Evolutionary conservation across 2,329 filamentous ascomycete genomes (phyloP).

Genomic region (Hirsutella minnesotensis): DNA sequence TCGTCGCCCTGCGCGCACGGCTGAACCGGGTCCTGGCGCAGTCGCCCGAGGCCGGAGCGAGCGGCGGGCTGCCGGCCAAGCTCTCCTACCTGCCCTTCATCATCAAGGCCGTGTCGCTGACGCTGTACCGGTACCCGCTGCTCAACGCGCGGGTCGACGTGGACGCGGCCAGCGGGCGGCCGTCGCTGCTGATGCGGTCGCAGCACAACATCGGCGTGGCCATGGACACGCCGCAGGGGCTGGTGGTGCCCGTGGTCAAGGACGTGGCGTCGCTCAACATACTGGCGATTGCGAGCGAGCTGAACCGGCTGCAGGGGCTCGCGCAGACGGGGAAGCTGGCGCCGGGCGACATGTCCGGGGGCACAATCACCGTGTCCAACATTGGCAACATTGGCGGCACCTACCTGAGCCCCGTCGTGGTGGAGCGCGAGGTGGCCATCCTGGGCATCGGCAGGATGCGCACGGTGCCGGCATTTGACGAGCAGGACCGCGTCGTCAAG

Average conservation of each 20-base stretch:
- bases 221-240: constrained; percentile 81
- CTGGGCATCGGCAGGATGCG: constrained; percentile 76
- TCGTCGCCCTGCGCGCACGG: constrained; percentile 60
- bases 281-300: constrained; percentile 63
- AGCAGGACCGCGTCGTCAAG: constrained; percentile 48
- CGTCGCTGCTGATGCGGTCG: constrained; percentile 63
- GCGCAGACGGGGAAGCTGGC: constrained; percentile 66
- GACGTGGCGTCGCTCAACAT: constrained; percentile 71
- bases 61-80: constrained; percentile 36
- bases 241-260: constrained; percentile 85
- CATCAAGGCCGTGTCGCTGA: constrained; percentile 85
- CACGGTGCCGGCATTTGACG: constrained; percentile 67
- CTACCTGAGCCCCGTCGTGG: constrained; percentile 83
- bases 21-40: constrained; percentile 54
- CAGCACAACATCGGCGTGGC: constrained; percentile 93
- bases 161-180: constrained; percentile 45
- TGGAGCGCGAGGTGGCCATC: constrained; percentile 84
- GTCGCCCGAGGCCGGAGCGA: constrained; percentile 28
- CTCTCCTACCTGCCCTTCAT: constrained; percentile 90
- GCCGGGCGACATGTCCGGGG: constrained; percentile 64
- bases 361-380: constrained; percentile 92
- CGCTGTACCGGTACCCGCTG: constrained; percentile 69
- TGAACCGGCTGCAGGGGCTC: constrained; percentile 59
- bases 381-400: constrained; percentile 92
- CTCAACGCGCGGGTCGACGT: constrained; percentile 77